Percentiles rank a stretch among this genome's conserved stretches.
phyloP scores from a whole-genome alignment of 2,329 filamentous ascomycete species.

The Didymella pinodella region DNA sequence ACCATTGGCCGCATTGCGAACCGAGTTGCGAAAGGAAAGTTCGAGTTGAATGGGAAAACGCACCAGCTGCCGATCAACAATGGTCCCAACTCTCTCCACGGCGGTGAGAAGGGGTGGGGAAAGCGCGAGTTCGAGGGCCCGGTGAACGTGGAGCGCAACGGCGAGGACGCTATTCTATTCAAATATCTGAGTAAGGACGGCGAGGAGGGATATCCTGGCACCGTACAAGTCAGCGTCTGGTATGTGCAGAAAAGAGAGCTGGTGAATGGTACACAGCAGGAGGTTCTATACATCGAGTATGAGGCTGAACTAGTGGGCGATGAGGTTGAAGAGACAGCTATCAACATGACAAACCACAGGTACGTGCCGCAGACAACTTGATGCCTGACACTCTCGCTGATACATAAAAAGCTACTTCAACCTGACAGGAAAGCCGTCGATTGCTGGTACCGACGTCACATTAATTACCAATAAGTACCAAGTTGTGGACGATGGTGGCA shows the following conservation, averaged over 20 bases:
- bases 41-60: conserved; percentile 75
- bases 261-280: conserved; percentile 68
- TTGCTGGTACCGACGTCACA: conserved; percentile 68
- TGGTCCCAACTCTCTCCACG: conserved; percentile 70
- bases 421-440: conserved; percentile 65
- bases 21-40: conserved; percentile 75
- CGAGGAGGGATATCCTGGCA: conserved; percentile 90
- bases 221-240: conserved; percentile 76
- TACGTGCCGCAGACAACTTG: conserved; percentile 52
- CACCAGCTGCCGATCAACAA: conserved; percentile 80
- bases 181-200: conserved; percentile 74
- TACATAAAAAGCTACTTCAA: conserved; percentile 68
- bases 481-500: conserved; percentile 74
- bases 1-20: conserved; percentile 89
- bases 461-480: conserved; percentile 71
- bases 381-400: not conserved
- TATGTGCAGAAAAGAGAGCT: conserved; percentile 79
- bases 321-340: conserved; percentile 83
- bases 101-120: conserved; percentile 74
- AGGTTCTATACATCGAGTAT: conserved; percentile 85
- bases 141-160: conserved; percentile 61
- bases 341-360: conserved; percentile 98
- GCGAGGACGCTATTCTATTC: conserved; percentile 56
- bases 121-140: conserved; percentile 81
- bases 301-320: conserved; percentile 80